Evolutionary conservation across 768 basidiomycete species (phyloP).

Genomic region (Naganishia antarctica): DNA sequence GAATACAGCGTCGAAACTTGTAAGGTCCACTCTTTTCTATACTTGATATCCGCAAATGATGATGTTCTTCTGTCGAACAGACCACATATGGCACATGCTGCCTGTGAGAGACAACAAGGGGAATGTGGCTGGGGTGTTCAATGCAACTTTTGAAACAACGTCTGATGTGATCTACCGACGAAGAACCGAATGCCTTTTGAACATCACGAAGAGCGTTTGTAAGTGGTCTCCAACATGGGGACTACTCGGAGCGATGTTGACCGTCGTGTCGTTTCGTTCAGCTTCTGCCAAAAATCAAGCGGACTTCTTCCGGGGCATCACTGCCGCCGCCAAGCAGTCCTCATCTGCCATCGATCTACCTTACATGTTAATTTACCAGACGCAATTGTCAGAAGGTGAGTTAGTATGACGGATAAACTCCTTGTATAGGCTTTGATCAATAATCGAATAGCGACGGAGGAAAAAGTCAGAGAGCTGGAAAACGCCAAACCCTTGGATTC

Average conservation of each 20-base stretch:
- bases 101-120: conserved; percentile 14
- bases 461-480: conserved; percentile 11
- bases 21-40: neutral
- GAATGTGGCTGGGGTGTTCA: neutral
- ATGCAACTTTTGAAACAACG: conserved; percentile 1
- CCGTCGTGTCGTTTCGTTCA: no score
- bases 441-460: neutral
- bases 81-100: conserved; percentile 14
- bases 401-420: no score
- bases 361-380: conserved; percentile 18
- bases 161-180: conserved; percentile 9
- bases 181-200: conserved; percentile 12
- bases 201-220: conserved; percentile 8
- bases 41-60: neutral
- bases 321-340: neutral
- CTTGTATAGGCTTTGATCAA: neutral
- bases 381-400: conserved; percentile 9
- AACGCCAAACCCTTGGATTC: conserved; percentile 18
- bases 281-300: conserved; percentile 16
- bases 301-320: conserved; percentile 17
- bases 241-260: no score
- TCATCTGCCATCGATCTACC: conserved; percentile 15
- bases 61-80: neutral
- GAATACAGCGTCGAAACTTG: conserved; percentile 3
- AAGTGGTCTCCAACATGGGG: neutral